phyloP scores from a whole-genome alignment of 305 asterid species.

The Nicotiana rustica region DNA sequence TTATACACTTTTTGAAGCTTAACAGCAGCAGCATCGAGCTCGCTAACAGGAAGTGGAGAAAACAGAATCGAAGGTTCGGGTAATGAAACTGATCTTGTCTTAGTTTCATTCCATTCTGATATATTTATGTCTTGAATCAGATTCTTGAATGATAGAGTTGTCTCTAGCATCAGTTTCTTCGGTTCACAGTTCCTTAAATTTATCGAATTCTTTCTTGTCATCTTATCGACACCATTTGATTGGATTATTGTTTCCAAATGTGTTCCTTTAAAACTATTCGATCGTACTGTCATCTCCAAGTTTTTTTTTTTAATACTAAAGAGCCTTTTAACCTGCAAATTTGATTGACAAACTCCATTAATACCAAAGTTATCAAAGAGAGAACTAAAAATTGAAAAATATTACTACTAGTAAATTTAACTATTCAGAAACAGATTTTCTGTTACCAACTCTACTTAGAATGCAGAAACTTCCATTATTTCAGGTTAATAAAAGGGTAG shows the following conservation, averaged over 20 bases:
- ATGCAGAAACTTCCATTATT: background rate
- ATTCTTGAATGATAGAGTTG: constrained; percentile 69
- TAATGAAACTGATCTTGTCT: constrained; percentile 38
- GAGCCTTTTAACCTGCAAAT: constrained; percentile 40
- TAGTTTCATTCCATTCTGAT: constrained; percentile 38
- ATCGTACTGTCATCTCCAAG: constrained; percentile 47
- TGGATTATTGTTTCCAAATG: constrained; percentile 45
- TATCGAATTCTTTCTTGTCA: constrained; percentile 63
- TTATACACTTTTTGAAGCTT: constrained; percentile 93
- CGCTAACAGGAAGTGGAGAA: constrained; percentile 73
- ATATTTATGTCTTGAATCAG: constrained; percentile 47
- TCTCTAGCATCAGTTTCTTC: constrained; percentile 54
- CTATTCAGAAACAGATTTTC: background rate
- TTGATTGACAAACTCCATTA: constrained; percentile 11
- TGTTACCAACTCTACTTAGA: background rate
- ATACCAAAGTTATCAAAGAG: background rate
- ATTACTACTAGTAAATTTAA: background rate
- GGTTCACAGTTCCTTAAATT: constrained; percentile 68
- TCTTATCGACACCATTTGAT: constrained; percentile 41
- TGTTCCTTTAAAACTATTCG: constrained; percentile 45
- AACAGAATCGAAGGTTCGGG: constrained; percentile 66
- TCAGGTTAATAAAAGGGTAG: background rate
- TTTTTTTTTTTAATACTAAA: constrained; percentile 31
- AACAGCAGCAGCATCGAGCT: constrained; percentile 92
- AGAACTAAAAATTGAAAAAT: background rate